A percentile compares a stretch with the other conserved stretches of the same genome.
These are phyloP conservation scores for Ziziphus jujuba DNA, from an alignment of 306 rosid species.

Conservation along the genomic window DNA sequence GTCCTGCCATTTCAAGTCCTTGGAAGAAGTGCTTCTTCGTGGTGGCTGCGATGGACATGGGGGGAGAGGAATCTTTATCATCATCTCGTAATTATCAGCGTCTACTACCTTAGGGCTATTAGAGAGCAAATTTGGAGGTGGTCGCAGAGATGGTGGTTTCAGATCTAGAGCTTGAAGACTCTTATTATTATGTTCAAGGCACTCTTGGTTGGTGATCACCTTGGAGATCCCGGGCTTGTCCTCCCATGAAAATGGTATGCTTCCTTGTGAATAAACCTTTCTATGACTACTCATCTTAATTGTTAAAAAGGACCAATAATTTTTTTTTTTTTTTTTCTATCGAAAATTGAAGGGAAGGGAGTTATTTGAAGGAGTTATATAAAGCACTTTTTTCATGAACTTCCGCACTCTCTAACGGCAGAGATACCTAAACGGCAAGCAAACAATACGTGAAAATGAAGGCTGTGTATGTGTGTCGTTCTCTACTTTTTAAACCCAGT, in stretches of 20 bases:
- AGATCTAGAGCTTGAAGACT: conserved; percentile 12
- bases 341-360: neutral
- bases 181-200: conserved; percentile 24
- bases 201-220: conserved; percentile 26
- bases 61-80: conserved; percentile 74
- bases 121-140: neutral
- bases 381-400: conserved; percentile 36
- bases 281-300: conserved; percentile 68
- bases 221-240: conserved; percentile 76
- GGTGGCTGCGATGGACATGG: conserved; percentile 47
- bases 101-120: neutral
- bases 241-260: conserved; percentile 92
- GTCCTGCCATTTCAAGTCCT: conserved; percentile 49
- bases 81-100: conserved; percentile 6
- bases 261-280: conserved; percentile 68
- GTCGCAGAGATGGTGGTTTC: neutral
- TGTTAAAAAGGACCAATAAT: neutral
- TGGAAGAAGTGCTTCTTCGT: conserved; percentile 53
- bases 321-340: too few relatives aligned
- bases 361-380: conserved; percentile 3
- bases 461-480: conserved; percentile 20
- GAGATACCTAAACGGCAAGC: conserved; percentile 39
- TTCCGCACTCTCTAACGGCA: conserved; percentile 47
- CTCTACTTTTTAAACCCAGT: conserved; percentile 28
- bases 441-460: conserved; percentile 60